These are phyloP conservation scores for Pseudonitzschia pungens DNA, from an alignment of 108 stramenopile genomes.

Conservation along the genomic window DNA sequence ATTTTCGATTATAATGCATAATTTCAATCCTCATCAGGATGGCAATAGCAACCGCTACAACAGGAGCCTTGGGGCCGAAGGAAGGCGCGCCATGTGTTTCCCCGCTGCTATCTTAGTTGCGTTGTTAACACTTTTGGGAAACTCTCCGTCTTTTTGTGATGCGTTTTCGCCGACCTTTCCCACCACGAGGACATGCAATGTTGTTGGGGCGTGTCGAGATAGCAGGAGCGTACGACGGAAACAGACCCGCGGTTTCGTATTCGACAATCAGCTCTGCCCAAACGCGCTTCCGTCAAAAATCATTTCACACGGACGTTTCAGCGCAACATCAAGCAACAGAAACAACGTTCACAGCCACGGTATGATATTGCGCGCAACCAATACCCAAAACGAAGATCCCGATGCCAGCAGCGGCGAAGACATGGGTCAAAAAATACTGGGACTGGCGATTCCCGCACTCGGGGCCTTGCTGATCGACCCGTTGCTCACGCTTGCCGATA, in stretches of 20 bases:
- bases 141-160: not conserved
- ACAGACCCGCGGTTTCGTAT: not conserved
- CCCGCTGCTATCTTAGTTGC: not conserved
- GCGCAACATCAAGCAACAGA: not conserved
- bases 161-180: not conserved
- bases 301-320: not conserved
- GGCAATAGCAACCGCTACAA: not conserved
- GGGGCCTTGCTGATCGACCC: conserved; percentile 79
- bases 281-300: not conserved
- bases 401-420: not conserved
- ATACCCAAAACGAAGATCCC: not conserved
- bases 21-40: not conserved
- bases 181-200: not conserved
- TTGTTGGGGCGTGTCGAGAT: not conserved
- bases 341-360: not conserved
- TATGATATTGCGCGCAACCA: not conserved
- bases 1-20: no score
- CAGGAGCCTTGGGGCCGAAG: not conserved
- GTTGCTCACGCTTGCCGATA: conserved; percentile 82
- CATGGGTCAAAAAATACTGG: conserved; percentile 55
- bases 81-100: not conserved
- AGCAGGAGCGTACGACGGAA: not conserved
- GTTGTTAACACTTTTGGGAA: not conserved
- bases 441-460: conserved; percentile 72
- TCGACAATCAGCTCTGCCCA: not conserved